Evolutionary conservation across 306 rosid species (phyloP), one percentile per base, ranked within the genome.

Genomic region (Begonia peltatifolia): DNA sequence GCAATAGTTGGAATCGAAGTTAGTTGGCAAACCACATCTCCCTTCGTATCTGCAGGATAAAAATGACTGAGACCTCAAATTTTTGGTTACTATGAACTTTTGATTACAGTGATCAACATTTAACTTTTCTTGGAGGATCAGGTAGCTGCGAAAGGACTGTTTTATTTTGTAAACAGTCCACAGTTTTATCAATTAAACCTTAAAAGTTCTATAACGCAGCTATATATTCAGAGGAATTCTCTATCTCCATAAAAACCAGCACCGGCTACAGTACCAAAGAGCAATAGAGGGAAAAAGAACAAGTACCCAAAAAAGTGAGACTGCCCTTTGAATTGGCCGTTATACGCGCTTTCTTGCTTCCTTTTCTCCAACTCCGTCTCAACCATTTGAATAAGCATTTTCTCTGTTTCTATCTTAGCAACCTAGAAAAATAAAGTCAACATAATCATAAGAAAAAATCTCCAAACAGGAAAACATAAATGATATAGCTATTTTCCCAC

Each of bases 331-430:
- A 92, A 92, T 60, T 66, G 70, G n/a, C 71, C 78, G 8, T 52
- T 60, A 55, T 81, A 92, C 72, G 65, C 64, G 44, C 93, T 87
- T 68, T 76, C 94, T 65, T 80, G 79, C 71, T 63, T 83, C 69
- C 87, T 81, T 73, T 92, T 92, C 66, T 64, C 81, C 72, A 92
- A 81, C 79, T 92, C 99, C 9, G 84, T 81, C 66, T 92, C 96
- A 70, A 63, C 96, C 99, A 92, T 92, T 78, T 92, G 88, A 60
- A 92, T 87, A 64, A 92, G 99, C 99, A 92, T 92, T 76, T 92
- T 92, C 76, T 92, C 99, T 53, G 99, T 92, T 75, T 92, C 99
- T 71, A 92, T 92, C 70, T 74, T 92, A 61, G 99, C 99, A 59
- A 92, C 99, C 99, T 92, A 57, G 58, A 44, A 66, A 63, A 17